Base-by-base conservation (phyloP, 768 basidiomycete genomes). In the Hygrophorus pudorinus region DNA sequence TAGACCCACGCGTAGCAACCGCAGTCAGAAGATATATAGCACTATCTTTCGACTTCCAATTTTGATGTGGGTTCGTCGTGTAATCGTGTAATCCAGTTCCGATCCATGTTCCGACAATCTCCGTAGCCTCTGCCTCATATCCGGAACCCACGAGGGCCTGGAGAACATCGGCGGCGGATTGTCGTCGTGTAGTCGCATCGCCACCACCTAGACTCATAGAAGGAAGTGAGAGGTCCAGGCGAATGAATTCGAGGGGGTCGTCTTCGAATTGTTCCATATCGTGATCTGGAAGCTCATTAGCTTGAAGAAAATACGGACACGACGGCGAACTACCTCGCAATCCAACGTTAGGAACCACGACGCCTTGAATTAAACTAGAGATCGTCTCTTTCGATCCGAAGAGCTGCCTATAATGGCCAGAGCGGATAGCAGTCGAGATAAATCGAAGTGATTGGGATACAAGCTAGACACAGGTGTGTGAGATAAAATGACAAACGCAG, bases 221-320 rank as follows among this genome's bases (percentile, higher is more conserved):
- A 45, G 84, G 80, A 44, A 70, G 72, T 11, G 91, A 73, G 20
- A 94, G 68, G 55, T 94, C 91, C 33, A 88, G 72, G 16, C 90
- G 81, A 53, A 97, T 87, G 59, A 85, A 98, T 58, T 98, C 94
- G 31, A 94, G 75, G 0, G 96, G 93, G 52, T 96, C 93, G 48
- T 98, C 96, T 62, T 96, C 92, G 55, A 99, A 98, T 60, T 91
- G 82, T 55, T 99, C 96, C 40, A 88, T 73, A 45, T 97, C 93
- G 52, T 90, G 85, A 31, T 85, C 82, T 48, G 29, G 5, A 27
- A 28, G 8, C 3, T 27, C 12, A n/a, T 8, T 31, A 16, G 5
- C 5, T 9, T 30, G 5, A 30, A 11, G 4, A 29, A 11, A 17
- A 17, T n/a, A 14, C 3, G 20, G 27, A 18, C 20, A n/a, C 10